phyloP scores from a whole-genome alignment of 805 yeast genomes.

The Groenewaldozyma tartarivorans region DNA sequence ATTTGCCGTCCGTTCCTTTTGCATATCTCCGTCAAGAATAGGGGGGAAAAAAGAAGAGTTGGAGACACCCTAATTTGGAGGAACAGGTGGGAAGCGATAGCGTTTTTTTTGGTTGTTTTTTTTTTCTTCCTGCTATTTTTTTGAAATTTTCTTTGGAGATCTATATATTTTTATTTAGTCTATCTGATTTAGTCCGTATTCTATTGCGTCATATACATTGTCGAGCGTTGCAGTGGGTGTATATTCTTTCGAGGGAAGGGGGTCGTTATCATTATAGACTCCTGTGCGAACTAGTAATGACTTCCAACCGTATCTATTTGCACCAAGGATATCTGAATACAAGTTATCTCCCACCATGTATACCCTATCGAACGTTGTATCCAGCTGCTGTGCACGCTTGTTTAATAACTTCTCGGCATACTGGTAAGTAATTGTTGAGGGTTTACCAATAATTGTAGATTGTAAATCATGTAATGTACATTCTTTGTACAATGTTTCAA shows the following conservation, averaged over 20 bases:
- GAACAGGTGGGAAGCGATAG: background rate
- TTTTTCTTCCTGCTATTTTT: background rate
- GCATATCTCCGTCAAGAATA: no score
- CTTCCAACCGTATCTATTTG: conserved; percentile 80
- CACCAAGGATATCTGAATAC: conserved; percentile 85
- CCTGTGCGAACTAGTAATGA: conserved; percentile 81
- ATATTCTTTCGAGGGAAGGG: conserved; percentile 26
- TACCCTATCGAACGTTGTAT: conserved; percentile 28
- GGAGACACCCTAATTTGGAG: no score
- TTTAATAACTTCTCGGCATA: conserved; percentile 68
- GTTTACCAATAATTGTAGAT: conserved; percentile 69
- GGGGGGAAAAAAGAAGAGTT: no score
- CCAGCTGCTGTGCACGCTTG: background rate
- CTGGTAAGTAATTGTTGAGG: conserved; percentile 68
- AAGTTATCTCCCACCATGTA: conserved; percentile 98
- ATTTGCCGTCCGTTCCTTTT: no score
- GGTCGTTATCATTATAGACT: conserved; percentile 57
- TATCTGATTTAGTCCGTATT: conserved; percentile 13
- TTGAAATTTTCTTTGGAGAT: background rate
- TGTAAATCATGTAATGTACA: conserved; percentile 39
- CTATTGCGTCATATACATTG: conserved; percentile 45
- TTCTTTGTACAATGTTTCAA: conserved; percentile 51
- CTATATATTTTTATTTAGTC: conserved; percentile 5
- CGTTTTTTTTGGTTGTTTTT: background rate
- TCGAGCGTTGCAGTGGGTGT: conserved; percentile 43